Evolutionary conservation across 1,284 basidiomycete genomes (phyloP).

Genomic region (Athelia psychrophila): DNA sequence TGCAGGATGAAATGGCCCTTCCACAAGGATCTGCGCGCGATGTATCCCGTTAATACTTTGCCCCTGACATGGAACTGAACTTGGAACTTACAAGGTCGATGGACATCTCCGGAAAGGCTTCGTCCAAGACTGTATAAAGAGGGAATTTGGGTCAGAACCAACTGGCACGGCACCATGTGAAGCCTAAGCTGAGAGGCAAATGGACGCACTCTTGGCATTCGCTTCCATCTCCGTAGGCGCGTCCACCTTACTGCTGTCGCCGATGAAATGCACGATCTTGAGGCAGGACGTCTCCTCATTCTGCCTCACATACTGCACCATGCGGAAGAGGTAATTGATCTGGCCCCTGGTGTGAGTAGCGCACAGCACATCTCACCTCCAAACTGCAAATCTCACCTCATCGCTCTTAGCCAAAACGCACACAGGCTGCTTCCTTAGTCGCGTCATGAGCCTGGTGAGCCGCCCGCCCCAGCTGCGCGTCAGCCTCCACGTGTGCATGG

Average conservation of each 20-base stretch:
- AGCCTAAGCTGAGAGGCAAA: not conserved
- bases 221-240: constrained; percentile 61
- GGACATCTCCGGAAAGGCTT: constrained; percentile 61
- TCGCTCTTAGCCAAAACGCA: constrained; percentile 60
- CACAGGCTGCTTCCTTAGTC: constrained; percentile 49
- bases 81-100: constrained; percentile 45
- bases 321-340: constrained; percentile 62
- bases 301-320: constrained; percentile 59
- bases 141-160: too few relatives aligned
- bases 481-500: constrained; percentile 35
- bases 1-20: constrained; percentile 40
- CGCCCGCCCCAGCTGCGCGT: constrained; percentile 39
- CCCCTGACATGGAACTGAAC: not conserved
- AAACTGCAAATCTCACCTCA: too few relatives aligned
- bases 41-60: not conserved
- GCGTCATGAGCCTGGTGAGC: constrained; percentile 43
- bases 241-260: constrained; percentile 36
- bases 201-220: constrained; percentile 49
- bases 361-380: constrained; percentile 2
- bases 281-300: constrained; percentile 69
- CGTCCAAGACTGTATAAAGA: constrained; percentile 45
- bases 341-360: too few relatives aligned
- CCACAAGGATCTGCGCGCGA: constrained; percentile 42
- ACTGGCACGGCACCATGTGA: too few relatives aligned
- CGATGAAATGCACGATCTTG: constrained; percentile 65